These are phyloP conservation scores for Globisporangium rhizosaccharum DNA, from an alignment of 352 stramenopile genomes.

Conservation along the genomic window DNA sequence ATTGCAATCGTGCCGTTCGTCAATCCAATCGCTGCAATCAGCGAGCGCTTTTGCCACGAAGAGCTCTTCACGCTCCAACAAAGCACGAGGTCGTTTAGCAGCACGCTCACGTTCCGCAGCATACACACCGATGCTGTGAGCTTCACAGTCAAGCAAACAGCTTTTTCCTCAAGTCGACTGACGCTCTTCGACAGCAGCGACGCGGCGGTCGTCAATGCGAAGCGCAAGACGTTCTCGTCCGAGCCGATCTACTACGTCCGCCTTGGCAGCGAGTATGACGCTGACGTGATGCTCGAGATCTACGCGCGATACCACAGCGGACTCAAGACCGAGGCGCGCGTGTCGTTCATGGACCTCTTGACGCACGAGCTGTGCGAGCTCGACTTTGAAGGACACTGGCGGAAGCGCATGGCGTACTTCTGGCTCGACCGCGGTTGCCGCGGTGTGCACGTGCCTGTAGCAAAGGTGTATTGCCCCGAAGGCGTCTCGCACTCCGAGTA, in stretches of 20 bases:
- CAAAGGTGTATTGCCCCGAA: not conserved
- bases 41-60: not conserved
- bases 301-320: not conserved
- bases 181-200: not conserved
- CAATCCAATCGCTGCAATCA: not conserved
- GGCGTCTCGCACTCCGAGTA: not conserved
- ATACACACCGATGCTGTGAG: not conserved
- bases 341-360: constrained; percentile 1
- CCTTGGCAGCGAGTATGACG: not conserved
- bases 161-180: not conserved
- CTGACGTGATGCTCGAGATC: constrained; percentile 2
- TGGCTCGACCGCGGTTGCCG: not conserved
- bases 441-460: not conserved
- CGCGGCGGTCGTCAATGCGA: not conserved
- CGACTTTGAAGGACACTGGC: constrained; percentile 3
- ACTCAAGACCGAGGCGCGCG: not conserved
- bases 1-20: not conserved
- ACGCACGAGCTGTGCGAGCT: constrained; percentile 1
- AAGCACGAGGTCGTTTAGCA: not conserved
- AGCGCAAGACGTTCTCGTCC: not conserved
- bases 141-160: not conserved
- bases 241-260: not conserved
- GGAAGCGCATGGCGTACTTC: not conserved
- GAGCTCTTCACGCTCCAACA: not conserved
- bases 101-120: not conserved